phyloP scores from a whole-genome alignment of 2,329 filamentous ascomycete genomes.

The Xylariaceae sp. region DNA sequence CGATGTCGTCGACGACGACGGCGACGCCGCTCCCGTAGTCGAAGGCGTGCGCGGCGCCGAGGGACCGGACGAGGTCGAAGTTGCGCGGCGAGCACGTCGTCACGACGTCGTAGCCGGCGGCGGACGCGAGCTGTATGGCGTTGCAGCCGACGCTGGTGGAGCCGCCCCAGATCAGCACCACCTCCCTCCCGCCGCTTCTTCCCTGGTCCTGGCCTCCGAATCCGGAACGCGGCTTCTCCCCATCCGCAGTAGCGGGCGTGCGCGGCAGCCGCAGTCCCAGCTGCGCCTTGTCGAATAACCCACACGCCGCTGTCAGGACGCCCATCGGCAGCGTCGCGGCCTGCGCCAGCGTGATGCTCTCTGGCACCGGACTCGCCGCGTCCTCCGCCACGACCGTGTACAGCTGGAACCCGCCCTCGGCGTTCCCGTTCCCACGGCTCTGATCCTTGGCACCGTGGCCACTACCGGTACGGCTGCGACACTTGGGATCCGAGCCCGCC shows the following conservation, averaged over 20 bases:
- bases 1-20: background rate
- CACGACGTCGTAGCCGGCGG: constrained; percentile 40
- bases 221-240: no score
- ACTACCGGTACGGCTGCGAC: no score
- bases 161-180: constrained; percentile 44
- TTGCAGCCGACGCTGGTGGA: constrained; percentile 25
- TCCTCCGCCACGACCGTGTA: constrained; percentile 12
- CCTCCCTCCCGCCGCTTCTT: no score
- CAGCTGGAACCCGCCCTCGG: constrained; percentile 24
- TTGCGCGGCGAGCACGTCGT: constrained; percentile 37
- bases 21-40: constrained; percentile 30
- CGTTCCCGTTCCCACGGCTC: no score
- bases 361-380: constrained; percentile 13
- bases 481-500: constrained; percentile 6
- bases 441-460: no score
- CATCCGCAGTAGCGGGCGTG: no score
- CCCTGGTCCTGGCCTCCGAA: no score
- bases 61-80: constrained; percentile 31
- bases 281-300: constrained; percentile 11
- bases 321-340: constrained; percentile 23
- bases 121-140: constrained; percentile 15
- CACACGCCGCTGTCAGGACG: constrained; percentile 22
- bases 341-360: constrained; percentile 10
- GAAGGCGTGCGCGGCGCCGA: constrained; percentile 38
- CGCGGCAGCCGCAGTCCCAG: background rate